Conservation (phyloP, 169 alveolate genomes). For the Eimeria maxima region DNA sequence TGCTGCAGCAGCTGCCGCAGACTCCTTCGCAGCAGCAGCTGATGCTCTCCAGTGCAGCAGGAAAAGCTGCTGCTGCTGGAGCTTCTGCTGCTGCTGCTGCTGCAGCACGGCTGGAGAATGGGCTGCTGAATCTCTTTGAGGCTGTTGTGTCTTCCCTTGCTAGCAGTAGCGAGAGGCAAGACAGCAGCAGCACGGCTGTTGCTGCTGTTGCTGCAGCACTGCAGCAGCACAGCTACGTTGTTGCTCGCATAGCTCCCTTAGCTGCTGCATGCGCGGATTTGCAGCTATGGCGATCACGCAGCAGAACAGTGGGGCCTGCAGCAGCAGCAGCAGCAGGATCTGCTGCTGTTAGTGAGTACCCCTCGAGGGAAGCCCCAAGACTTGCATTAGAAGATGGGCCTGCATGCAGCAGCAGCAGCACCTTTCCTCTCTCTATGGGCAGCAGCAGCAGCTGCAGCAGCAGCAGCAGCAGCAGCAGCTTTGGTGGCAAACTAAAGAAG, state of each 20-base stretch:
- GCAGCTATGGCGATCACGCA: not conserved
- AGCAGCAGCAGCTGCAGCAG: not conserved
- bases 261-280: slow-evolving; percentile 18
- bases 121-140: not conserved
- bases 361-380: not conserved
- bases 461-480: not conserved
- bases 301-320: not conserved
- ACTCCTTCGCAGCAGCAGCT: not conserved
- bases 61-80: not conserved
- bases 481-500: not conserved
- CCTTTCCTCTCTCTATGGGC: not conserved
- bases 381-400: not conserved
- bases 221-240: slow-evolving; percentile 45
- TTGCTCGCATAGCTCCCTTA: not conserved
- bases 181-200: slow-evolving; percentile 1
- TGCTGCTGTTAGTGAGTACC: not conserved
- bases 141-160: not conserved
- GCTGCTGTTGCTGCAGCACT: slow-evolving; percentile 42
- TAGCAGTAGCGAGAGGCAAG: not conserved
- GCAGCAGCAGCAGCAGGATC: slow-evolving; percentile 15
- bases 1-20: no score
- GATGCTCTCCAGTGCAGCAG: not conserved
- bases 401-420: not conserved
- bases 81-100: slow-evolving; percentile 23
- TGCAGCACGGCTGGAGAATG: not conserved